Conservation (phyloP, 768 basidiomycete genomes). For the Trametes meyenii region DNA sequence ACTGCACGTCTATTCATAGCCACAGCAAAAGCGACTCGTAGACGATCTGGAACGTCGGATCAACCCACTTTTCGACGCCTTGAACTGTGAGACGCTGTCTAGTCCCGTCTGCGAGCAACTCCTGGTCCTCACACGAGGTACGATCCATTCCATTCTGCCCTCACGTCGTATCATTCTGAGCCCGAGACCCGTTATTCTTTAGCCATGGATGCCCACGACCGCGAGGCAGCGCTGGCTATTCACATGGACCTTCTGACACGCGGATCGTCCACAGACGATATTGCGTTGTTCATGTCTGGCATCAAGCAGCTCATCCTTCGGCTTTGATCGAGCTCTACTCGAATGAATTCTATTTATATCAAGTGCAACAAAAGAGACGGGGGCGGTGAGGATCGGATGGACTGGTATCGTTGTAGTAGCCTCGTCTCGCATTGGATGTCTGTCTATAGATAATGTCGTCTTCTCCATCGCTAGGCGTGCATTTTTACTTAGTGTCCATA, state of each 20-base stretch:
- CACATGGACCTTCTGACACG: conserved; percentile 86
- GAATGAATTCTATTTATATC: conserved; percentile 12
- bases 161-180: neutral
- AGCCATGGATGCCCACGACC: conserved; percentile 86
- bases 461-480: neutral
- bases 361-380: conserved; percentile 13
- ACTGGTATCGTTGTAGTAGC: conserved; percentile 15
- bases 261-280: conserved; percentile 80
- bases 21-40: conserved; percentile 79
- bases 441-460: conserved; percentile 9
- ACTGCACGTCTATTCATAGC: conserved; percentile 41
- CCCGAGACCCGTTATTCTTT: conserved; percentile 2
- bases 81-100: conserved; percentile 87
- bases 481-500: neutral
- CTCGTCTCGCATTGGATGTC: conserved; percentile 20
- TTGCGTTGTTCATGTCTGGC: conserved; percentile 86
- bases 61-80: conserved; percentile 84
- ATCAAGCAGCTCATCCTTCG: conserved; percentile 85
- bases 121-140: conserved; percentile 72
- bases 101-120: conserved; percentile 71
- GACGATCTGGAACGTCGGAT: conserved; percentile 88
- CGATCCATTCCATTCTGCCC: conserved; percentile 16
- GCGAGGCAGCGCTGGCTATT: conserved; percentile 74
- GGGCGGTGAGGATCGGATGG: conserved; percentile 6
- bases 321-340: conserved; percentile 40